Evolutionary conservation across 176 grass and related monocot species (phyloP).

Genomic region (Aegilops bicornis): DNA sequence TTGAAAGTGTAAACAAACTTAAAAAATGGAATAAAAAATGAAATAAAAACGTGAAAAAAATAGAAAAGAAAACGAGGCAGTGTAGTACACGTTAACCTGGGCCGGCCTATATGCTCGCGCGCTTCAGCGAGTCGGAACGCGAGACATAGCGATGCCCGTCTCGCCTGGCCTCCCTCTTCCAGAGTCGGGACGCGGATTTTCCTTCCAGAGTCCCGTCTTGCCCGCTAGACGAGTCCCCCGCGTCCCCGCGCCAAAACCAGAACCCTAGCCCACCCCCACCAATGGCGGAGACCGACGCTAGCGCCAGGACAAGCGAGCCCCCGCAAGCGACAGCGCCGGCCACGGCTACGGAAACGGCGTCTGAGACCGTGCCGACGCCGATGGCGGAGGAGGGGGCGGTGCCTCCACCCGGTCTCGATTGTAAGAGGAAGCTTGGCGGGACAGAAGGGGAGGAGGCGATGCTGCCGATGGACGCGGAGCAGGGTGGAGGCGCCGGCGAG

Average conservation of each 20-base stretch:
- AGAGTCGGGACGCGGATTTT: too few relatives aligned
- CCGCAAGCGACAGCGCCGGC: not conserved
- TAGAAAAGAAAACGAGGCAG: too few relatives aligned
- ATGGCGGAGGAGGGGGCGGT: not conserved
- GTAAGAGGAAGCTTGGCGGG: not conserved
- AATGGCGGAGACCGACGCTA: not conserved
- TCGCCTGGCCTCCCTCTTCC: too few relatives aligned
- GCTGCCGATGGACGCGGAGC: not conserved
- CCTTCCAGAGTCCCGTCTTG: too few relatives aligned
- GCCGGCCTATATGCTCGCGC: too few relatives aligned
- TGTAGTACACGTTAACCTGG: too few relatives aligned
- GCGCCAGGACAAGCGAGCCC: not conserved
- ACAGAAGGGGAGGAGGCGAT: not conserved
- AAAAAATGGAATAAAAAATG: too few relatives aligned
- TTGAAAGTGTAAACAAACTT: too few relatives aligned
- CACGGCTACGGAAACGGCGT: not conserved
- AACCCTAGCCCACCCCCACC: not conserved
- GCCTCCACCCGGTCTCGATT: not conserved
- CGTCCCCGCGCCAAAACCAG: not conserved
- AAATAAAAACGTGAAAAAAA: too few relatives aligned
- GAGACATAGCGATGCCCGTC: too few relatives aligned
- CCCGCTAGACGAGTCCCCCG: too few relatives aligned
- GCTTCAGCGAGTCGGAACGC: too few relatives aligned
- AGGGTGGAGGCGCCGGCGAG: not conserved
- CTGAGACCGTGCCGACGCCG: not conserved